Conservation (phyloP, 495 filamentous ascomycete genomes). For the Aspergillus asperescens region DNA sequence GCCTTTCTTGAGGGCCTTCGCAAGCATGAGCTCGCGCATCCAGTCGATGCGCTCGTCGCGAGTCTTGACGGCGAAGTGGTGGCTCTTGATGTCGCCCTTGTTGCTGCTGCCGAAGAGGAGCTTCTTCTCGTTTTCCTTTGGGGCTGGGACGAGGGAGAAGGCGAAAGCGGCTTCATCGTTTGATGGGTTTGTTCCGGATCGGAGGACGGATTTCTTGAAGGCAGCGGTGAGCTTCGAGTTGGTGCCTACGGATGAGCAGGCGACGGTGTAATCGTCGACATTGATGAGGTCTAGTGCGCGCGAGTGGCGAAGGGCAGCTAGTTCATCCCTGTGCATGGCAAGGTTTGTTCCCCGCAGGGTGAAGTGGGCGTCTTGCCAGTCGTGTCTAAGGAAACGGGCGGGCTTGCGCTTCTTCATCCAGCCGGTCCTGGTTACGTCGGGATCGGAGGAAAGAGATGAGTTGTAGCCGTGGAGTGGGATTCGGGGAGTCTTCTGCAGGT, state of each 20-base stretch:
- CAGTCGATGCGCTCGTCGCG: conserved; percentile 92
- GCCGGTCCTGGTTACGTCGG: conserved; percentile 61
- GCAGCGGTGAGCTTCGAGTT: conserved; percentile 77
- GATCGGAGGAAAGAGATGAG: conserved; percentile 22
- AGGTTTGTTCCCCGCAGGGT: conserved; percentile 78
- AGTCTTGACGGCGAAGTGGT: conserved; percentile 86
- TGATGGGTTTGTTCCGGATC: conserved; percentile 46
- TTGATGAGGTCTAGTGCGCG: conserved; percentile 76
- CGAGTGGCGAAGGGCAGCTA: conserved; percentile 37
- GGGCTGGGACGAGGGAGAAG: conserved; percentile 84
- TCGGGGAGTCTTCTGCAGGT: conserved; percentile 27
- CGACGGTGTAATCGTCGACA: conserved; percentile 92
- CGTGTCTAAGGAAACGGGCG: conserved; percentile 78
- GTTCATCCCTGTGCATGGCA: conserved; percentile 70
- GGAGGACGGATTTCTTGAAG: conserved; percentile 78
- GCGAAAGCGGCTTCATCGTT: conserved; percentile 62
- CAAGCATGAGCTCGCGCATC: conserved; percentile 98
- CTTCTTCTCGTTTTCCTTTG: conserved; percentile 48
- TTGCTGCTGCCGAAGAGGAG: conserved; percentile 36
- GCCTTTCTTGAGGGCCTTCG: conserved; percentile 71
- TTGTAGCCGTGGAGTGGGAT: conserved; percentile 18
- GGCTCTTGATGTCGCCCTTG: no score
- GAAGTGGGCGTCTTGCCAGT: conserved; percentile 90
- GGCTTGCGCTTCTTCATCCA: conserved; percentile 95
- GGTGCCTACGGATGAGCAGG: conserved; percentile 69